A percentile compares a stretch with the other conserved stretches of the same genome.
Evolutionary conservation across 2,329 filamentous ascomycete genomes (phyloP).

Genomic region (Berkeleyomyces basicola): DNA sequence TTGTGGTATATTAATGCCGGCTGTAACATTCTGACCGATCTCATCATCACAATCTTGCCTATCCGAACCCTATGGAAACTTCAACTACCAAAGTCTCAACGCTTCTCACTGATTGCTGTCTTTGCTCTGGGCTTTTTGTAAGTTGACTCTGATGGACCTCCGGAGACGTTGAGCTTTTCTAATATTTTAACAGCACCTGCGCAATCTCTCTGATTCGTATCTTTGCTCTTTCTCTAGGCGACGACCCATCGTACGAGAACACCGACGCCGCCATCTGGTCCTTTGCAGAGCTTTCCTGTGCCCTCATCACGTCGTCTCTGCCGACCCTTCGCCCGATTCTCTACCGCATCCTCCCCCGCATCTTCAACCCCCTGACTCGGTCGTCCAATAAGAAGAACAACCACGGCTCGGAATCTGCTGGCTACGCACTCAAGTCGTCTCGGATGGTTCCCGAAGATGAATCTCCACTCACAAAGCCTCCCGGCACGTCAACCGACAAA

Average conservation of each 20-base stretch:
- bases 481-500: constrained; percentile 3
- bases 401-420: not conserved
- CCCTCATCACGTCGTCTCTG: constrained; percentile 17
- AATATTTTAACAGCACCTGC: constrained; percentile 15
- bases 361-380: constrained; percentile 11
- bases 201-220: constrained; percentile 18
- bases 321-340: constrained; percentile 18
- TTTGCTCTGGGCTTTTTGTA: constrained; percentile 17
- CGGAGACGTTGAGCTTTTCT: not conserved
- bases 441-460: not conserved
- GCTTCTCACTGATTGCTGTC: constrained; percentile 14
- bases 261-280: constrained; percentile 18
- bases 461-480: not conserved
- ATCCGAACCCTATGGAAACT: constrained; percentile 15
- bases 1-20: constrained; percentile 16
- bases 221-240: constrained; percentile 14
- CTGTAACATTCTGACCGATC: constrained; percentile 15
- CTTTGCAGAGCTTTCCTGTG: constrained; percentile 16
- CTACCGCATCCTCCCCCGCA: constrained; percentile 17
- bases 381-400: not conserved
- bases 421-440: not conserved
- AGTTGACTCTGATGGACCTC: not conserved
- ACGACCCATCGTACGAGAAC: constrained; percentile 17
- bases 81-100: constrained; percentile 14
- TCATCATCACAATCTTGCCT: constrained; percentile 14